A percentile compares a stretch with the other conserved stretches of the same genome.
Evolutionary conservation across 164 flowering plant genomes (phyloP).

Genomic region (Liriodendron chinense): DNA sequence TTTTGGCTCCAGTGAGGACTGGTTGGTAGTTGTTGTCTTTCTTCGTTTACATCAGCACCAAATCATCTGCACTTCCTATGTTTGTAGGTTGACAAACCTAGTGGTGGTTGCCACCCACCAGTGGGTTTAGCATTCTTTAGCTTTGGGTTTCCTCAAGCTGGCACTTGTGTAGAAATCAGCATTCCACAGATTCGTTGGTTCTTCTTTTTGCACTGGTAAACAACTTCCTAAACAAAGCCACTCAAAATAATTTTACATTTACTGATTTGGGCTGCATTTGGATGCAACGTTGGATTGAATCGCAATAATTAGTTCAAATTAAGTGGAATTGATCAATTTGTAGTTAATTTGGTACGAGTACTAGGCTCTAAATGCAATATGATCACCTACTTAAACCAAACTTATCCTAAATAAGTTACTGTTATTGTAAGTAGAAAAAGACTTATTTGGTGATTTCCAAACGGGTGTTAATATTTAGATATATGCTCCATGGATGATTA

Average conservation of each 20-base stretch:
- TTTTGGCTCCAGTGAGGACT: background rate
- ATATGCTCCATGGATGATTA: no score
- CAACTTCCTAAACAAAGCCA: background rate
- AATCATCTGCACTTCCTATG: background rate
- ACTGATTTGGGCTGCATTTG: background rate
- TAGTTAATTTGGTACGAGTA: no score
- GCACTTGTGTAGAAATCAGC: conserved; percentile 83
- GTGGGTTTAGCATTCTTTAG: conserved; percentile 91
- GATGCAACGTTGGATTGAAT: background rate
- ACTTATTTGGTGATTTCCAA: no score
- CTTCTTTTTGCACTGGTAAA: conserved; percentile 81
- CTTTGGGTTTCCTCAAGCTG: conserved; percentile 94
- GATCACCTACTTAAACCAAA: no score
- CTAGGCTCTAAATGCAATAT: no score
- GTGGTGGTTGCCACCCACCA: conserved; percentile 91
- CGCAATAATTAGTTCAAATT: no score
- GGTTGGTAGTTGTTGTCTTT: background rate
- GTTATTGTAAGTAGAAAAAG: no score
- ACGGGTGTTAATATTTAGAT: no score
- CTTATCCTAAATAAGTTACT: no score
- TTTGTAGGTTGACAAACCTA: conserved; percentile 76
- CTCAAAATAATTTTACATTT: background rate
- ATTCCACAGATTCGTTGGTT: conserved; percentile 67
- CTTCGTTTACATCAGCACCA: no score
- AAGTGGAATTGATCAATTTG: background rate